These are phyloP conservation scores for Solanum pimpinellifolium DNA, from an alignment of 257 asterid species.

Conservation along the genomic window DNA sequence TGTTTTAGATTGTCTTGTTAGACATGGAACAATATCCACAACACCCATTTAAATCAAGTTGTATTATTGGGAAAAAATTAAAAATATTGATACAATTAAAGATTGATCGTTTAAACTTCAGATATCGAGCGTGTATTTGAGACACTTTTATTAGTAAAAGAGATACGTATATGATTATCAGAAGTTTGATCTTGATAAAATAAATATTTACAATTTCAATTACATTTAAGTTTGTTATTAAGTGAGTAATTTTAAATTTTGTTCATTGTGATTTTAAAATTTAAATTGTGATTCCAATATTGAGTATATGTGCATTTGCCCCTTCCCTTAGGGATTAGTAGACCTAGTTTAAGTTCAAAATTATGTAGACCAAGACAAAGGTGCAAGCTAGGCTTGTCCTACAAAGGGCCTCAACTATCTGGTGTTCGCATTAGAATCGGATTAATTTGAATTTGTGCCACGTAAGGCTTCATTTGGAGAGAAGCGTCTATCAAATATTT, in stretches of 20 bases:
- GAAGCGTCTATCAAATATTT: no score
- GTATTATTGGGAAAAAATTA: not conserved
- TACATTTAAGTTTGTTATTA: not conserved
- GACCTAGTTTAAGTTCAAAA: not conserved
- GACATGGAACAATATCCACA: not conserved
- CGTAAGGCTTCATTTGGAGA: no score
- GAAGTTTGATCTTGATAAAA: not conserved
- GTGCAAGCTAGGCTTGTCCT: no score
- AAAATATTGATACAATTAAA: not conserved
- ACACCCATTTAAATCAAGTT: not conserved
- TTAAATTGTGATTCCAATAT: not conserved
- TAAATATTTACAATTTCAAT: not conserved
- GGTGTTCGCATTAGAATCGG: no score
- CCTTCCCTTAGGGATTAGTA: not conserved
- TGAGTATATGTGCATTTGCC: not conserved
- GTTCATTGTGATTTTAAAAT: not conserved
- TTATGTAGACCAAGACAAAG: no score
- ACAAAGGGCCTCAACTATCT: no score
- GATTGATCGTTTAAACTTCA: not conserved
- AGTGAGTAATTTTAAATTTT: not conserved
- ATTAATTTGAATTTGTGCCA: no score
- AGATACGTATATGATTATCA: not conserved
- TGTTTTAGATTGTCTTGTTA: not conserved
- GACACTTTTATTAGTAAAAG: not conserved
- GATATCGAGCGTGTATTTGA: fast-evolving